phyloP scores from a whole-genome alignment of 805 yeast genomes.

The Phaffomyces opuntiae region DNA sequence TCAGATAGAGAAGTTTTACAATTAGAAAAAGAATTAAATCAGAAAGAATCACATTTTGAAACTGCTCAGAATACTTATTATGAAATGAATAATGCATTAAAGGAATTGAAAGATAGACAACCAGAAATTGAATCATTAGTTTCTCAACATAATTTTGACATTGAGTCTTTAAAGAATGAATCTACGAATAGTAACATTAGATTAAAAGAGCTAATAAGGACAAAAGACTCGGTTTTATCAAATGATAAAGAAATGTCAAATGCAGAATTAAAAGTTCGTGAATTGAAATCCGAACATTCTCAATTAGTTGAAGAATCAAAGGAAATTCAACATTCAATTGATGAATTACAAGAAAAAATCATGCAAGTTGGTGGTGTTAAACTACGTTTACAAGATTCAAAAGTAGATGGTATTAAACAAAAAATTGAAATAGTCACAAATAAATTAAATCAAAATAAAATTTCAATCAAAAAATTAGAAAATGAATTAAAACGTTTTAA shows the following conservation, averaged over 20 bases:
- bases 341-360: conserved; percentile 62
- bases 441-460: conserved; percentile 49
- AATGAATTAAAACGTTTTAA: conserved; percentile 53
- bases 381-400: conserved; percentile 70
- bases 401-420: conserved; percentile 69
- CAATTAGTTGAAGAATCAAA: conserved; percentile 46
- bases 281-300: conserved; percentile 34
- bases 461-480: conserved; percentile 51
- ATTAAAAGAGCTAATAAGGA: conserved; percentile 29
- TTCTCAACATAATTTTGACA: conserved; percentile 55
- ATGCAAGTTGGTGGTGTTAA: conserved; percentile 90
- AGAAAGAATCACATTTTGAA: conserved; percentile 49
- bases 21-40: conserved; percentile 43
- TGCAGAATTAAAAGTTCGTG: conserved; percentile 27
- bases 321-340: conserved; percentile 49
- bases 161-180: conserved; percentile 52
- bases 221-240: conserved; percentile 15
- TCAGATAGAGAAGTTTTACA: conserved; percentile 51
- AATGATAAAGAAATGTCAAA: conserved; percentile 32
- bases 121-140: conserved; percentile 64
- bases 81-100: conserved; percentile 55
- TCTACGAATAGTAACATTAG: conserved; percentile 38
- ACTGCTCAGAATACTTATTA: conserved; percentile 41
- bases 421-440: conserved; percentile 53
- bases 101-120: conserved; percentile 50